Evolutionary conservation across 164 flowering plant genomes (phyloP), one percentile per base, ranked within the genome.

Genomic region (Umbilicus rupestris): DNA sequence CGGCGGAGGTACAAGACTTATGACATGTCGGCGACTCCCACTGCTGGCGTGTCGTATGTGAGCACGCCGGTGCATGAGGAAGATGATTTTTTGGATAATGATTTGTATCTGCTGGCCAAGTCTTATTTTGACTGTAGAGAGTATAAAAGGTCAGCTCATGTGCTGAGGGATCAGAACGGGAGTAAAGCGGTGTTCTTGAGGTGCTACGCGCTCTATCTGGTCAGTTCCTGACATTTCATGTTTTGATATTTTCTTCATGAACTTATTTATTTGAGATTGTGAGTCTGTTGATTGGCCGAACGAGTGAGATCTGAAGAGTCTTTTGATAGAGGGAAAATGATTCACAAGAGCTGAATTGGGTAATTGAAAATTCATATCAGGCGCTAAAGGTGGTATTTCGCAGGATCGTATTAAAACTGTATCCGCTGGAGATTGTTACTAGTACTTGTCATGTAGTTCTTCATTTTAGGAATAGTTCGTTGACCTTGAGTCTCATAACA

Each of bases 201-300:
- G 16, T 82, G 84, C 57, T 95, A 95, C 71, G 89, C 99, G 0
- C 89, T 90, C 68, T 95, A 83, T 76, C 78, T 95, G 97, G 99
- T 95, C 45, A 14, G 86, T 74, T 42, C 1, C 17, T 0, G 11
- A 22, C 28, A 33, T 66, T 9, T n/a, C n/a, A n/a, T n/a, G n/a
- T n/a, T n/a, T 65, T 35, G 17, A 37, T 30, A 12, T 41, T 2
- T 37, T 35, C 65, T 63, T 63, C 39, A 20, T 31, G 20, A 6
- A 20, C 26, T 28, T 1, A 15, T 28, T 55, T 55, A 4, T 26
- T 55, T 26, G 33, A 55, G 33, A 26, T 28, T 26, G 10, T 24
- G 17, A 9, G 31, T 26, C 14, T 24, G 16, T 52, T 4, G 22
- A n/a, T 47, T 47, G 52, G 19, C 19, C 19, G 52, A 19, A 22